These are phyloP conservation scores for Skeletonema grethae DNA, from an alignment of 108 stramenopile genomes.

Conservation along the genomic window DNA sequence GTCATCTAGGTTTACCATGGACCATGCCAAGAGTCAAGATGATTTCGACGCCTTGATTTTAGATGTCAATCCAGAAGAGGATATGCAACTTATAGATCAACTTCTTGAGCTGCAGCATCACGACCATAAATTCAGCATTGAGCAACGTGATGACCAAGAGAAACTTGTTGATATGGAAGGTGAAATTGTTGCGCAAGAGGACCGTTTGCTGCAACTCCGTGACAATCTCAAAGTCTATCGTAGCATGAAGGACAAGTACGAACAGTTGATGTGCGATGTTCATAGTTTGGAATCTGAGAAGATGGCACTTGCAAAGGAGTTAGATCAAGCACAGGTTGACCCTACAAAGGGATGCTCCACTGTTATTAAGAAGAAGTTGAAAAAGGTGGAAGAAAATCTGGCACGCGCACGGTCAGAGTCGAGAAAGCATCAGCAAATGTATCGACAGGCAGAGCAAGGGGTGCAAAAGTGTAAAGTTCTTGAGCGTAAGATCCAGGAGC, in stretches of 20 bases:
- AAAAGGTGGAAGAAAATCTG: slow-evolving; percentile 72
- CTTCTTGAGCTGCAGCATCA: slow-evolving; percentile 82
- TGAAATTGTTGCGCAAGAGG: slow-evolving; percentile 75
- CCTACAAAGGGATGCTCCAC: slow-evolving; percentile 73
- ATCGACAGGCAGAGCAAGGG: slow-evolving; percentile 73
- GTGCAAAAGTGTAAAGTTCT: slow-evolving; percentile 70
- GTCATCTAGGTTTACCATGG: slow-evolving; percentile 2
- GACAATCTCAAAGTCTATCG: slow-evolving; percentile 84
- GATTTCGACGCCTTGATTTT: slow-evolving; percentile 37
- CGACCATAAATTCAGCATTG: slow-evolving; percentile 68
- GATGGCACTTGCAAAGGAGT: slow-evolving; percentile 60
- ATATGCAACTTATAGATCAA: slow-evolving; percentile 83
- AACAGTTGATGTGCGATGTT: slow-evolving; percentile 77
- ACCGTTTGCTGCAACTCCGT: slow-evolving; percentile 66
- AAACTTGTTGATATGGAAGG: slow-evolving; percentile 70
- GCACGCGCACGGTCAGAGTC: slow-evolving; percentile 71
- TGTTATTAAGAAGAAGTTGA: slow-evolving; percentile 75
- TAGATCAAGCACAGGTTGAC: slow-evolving; percentile 70
- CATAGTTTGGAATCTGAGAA: slow-evolving; percentile 79
- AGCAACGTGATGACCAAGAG: slow-evolving; percentile 62
- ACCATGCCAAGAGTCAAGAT: slow-evolving; percentile 19
- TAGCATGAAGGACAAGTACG: slow-evolving; percentile 79
- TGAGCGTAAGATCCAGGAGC: slow-evolving; percentile 75
- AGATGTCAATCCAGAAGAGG: slow-evolving; percentile 84
- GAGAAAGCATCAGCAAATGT: slow-evolving; percentile 75